Evolutionary conservation across 768 basidiomycete genomes (phyloP).

Genomic region (Amanita fuliginea): DNA sequence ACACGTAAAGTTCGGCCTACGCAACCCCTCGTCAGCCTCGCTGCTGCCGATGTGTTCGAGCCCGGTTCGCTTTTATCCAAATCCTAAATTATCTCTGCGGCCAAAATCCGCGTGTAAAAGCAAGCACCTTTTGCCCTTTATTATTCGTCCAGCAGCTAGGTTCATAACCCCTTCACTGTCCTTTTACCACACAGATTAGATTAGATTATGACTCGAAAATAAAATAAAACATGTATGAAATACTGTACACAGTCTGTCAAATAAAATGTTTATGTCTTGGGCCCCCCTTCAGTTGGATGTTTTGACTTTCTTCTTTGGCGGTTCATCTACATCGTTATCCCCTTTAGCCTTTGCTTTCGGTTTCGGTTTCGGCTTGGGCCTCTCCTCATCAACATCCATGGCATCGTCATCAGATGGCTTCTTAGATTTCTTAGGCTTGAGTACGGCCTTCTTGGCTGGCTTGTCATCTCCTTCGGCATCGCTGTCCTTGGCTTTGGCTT

Average conservation of each 20-base stretch:
- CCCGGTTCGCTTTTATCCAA: conserved; percentile 67
- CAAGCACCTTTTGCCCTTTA: background rate
- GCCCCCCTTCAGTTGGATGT: conserved; percentile 27
- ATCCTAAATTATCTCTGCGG: background rate
- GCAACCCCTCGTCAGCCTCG: conserved; percentile 30
- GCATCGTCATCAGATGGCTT: conserved; percentile 25
- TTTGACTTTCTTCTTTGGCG: conserved; percentile 71
- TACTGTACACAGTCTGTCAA: background rate
- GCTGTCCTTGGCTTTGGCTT: conserved; percentile 20
- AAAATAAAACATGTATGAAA: background rate
- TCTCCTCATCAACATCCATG: conserved; percentile 39
- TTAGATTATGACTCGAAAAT: background rate
- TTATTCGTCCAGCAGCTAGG: background rate
- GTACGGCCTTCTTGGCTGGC: conserved; percentile 18
- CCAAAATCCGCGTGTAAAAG: background rate
- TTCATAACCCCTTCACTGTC: background rate
- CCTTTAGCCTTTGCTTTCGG: conserved; percentile 16
- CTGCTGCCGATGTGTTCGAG: conserved; percentile 49
- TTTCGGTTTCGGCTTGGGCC: conserved; percentile 31
- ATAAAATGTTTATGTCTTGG: background rate
- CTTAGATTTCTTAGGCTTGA: conserved; percentile 25
- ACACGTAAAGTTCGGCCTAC: conserved; percentile 25
- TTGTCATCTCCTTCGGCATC: conserved; percentile 28
- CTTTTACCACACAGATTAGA: background rate
- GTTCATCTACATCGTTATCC: conserved; percentile 32